Evolutionary conservation across 305 asterid genomes (phyloP).

Genomic region (Rubia tinctorum): DNA sequence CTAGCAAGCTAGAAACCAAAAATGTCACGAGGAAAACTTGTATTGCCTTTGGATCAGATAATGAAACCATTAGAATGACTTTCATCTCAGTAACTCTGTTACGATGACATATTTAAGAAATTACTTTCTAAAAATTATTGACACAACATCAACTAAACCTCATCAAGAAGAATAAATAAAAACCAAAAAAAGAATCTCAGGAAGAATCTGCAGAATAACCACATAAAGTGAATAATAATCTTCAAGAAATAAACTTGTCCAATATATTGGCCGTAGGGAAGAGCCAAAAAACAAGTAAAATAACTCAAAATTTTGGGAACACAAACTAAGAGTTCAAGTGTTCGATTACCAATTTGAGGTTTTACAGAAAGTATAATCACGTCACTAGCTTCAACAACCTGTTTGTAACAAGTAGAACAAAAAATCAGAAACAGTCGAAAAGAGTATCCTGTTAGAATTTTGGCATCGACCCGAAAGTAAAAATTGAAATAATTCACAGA

Average conservation of each 20-base stretch:
- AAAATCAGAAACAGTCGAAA: background rate
- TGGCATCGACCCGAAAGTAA: background rate
- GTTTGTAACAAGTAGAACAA: conserved; percentile 23
- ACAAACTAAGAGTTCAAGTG: background rate
- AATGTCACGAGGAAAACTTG: too few relatives aligned
- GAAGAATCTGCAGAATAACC: background rate
- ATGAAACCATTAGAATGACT: conserved; percentile 55
- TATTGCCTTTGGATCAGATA: too few relatives aligned
- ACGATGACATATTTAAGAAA: background rate
- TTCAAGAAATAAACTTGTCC: background rate
- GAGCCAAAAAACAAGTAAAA: conserved; percentile 4
- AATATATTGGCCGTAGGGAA: background rate
- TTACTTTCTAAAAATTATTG: background rate
- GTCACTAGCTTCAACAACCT: conserved; percentile 88
- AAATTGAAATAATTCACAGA: background rate
- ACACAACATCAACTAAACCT: background rate
- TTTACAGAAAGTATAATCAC: conserved; percentile 85
- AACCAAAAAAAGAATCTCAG: conserved; percentile 4
- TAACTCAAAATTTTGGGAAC: conserved; percentile 12
- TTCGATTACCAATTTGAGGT: conserved; percentile 76
- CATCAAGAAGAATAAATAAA: background rate
- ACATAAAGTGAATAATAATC: background rate
- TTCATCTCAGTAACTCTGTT: background rate
- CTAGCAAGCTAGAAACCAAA: too few relatives aligned
- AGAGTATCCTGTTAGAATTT: background rate